Percentiles rank a stretch among this genome's conserved stretches.
phyloP scores from a whole-genome alignment of 2,329 filamentous ascomycete genomes.

The Alternaria sp. region DNA sequence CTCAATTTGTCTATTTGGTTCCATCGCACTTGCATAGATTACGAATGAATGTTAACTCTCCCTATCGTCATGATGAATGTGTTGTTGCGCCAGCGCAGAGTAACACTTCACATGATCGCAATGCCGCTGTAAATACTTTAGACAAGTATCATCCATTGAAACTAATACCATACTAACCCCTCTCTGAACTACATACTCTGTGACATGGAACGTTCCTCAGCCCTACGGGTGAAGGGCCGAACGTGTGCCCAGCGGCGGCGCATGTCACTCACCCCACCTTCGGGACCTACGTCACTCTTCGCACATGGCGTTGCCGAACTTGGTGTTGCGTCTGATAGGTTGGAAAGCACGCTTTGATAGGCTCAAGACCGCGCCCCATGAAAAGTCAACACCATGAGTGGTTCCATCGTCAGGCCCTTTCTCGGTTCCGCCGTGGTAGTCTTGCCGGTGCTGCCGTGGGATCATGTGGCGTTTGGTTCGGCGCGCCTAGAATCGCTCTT shows the following conservation, averaged over 20 bases:
- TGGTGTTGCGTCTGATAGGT: slow-evolving; percentile 8
- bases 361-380: not conserved
- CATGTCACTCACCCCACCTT: slow-evolving; percentile 17
- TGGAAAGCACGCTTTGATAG: not conserved
- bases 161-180: not conserved
- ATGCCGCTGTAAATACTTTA: not conserved
- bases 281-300: slow-evolving; percentile 17
- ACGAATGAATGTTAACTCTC: not conserved
- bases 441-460: slow-evolving; percentile 6
- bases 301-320: slow-evolving; percentile 1
- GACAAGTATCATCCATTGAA: not conserved
- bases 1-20: slow-evolving; percentile 3
- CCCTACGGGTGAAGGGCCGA: slow-evolving; percentile 20
- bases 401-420: not conserved
- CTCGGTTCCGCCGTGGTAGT: not conserved
- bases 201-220: slow-evolving; percentile 19
- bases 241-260: slow-evolving; percentile 11
- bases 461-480: not conserved
- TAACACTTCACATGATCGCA: not conserved
- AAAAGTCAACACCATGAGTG: slow-evolving; percentile 12
- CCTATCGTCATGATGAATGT: not conserved
- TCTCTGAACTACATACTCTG: not conserved
- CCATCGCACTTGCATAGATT: not conserved
- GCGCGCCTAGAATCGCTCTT: not conserved
- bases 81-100: not conserved